phyloP scores from a whole-genome alignment of 371 early-diverging fungal species.

The Agmasoma carcini region DNA sequence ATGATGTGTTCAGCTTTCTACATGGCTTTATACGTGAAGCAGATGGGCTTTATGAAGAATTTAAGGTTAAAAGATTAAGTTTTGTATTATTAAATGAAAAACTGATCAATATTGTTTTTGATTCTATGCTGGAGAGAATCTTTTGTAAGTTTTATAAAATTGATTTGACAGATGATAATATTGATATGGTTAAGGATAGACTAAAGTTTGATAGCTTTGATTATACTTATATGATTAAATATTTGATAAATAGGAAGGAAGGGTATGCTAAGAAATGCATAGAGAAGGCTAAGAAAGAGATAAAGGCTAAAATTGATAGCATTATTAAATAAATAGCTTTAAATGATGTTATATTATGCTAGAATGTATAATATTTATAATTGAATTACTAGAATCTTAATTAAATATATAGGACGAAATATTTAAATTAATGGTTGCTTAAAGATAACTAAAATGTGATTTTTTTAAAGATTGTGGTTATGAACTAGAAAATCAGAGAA shows the following conservation, averaged over 20 bases:
- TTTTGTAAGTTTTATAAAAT: conserved; percentile 28
- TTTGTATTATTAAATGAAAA: conserved; percentile 19
- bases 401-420: no score
- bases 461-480: no score
- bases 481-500: no score
- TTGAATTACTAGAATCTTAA: no score
- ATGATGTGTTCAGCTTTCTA: conserved; percentile 27
- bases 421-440: no score
- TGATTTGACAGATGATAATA: conserved; percentile 6
- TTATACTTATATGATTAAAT: conserved; percentile 27
- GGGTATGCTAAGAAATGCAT: conserved; percentile 19
- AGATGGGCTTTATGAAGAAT: not conserved
- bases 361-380: not conserved
- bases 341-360: not conserved
- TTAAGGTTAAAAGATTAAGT: not conserved
- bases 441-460: no score
- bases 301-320: conserved; percentile 2
- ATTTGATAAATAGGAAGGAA: conserved; percentile 9
- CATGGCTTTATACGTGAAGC: conserved; percentile 22
- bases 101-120: conserved; percentile 20
- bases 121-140: conserved; percentile 25
- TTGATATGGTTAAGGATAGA: conserved; percentile 13
- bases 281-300: conserved; percentile 27
- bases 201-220: conserved; percentile 25
- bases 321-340: not conserved